phyloP scores from a whole-genome alignment of 306 rosid genomes.

The Rosa multiflora region DNA sequence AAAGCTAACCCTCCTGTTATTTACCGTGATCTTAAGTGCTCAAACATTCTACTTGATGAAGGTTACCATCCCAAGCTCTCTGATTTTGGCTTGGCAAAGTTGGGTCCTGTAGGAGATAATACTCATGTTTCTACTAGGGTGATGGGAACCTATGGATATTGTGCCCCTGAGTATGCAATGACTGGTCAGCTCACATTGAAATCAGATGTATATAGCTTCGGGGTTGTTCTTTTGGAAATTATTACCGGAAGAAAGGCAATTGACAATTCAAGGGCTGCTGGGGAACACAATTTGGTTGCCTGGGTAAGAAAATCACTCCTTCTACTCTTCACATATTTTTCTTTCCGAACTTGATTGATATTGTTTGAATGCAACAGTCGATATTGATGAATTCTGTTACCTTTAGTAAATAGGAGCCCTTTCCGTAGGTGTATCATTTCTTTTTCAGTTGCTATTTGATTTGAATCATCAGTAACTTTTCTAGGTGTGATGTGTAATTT shows the following conservation, averaged over 20 bases:
- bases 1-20: conserved; percentile 60
- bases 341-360: neutral
- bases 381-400: neutral
- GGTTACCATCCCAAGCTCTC: conserved; percentile 52
- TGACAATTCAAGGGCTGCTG: conserved; percentile 47
- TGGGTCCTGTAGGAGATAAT: conserved; percentile 63
- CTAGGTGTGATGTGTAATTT: neutral
- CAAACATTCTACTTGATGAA: conserved; percentile 52
- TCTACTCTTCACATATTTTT: conserved; percentile 7
- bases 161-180: conserved; percentile 67
- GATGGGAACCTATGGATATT: conserved; percentile 65
- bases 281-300: conserved; percentile 56
- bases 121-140: conserved; percentile 62
- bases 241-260: conserved; percentile 60
- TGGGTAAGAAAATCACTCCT: conserved; percentile 40
- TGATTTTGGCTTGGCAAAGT: conserved; percentile 60
- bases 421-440: neutral
- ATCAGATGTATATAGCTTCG: conserved; percentile 61
- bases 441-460: neutral
- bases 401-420: neutral
- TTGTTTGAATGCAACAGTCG: neutral
- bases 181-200: conserved; percentile 61
- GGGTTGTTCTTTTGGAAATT: conserved; percentile 57
- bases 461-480: neutral
- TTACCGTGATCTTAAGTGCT: conserved; percentile 58